Base-by-base conservation (phyloP, 2,329 filamentous ascomycete species). In the Aspergillus hortae region DNA sequence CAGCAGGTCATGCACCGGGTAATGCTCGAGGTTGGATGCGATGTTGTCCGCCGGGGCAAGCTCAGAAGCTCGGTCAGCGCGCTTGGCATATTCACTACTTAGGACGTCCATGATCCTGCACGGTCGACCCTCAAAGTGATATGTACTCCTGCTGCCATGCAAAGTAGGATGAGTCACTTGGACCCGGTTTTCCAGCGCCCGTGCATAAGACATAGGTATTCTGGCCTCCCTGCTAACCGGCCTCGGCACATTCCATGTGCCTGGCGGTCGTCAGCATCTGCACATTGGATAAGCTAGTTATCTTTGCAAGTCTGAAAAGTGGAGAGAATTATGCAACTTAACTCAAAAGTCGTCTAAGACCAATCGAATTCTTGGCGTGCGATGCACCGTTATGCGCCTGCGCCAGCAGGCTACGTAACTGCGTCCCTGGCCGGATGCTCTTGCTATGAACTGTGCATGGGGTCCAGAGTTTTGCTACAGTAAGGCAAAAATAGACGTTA, bases 121-220 rank as follows among this genome's bases (percentile, higher is more conserved):
- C 44, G 11, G 36, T 33, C 32, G 45, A 21, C 21, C 17, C 4
- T 33, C 32, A 38, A 57, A 53, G 53, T 57, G 58, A 60, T 53
- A 51, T 55, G 53, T 57, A 52, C 41, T 19, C 32, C 44, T 38
- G 45, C 48, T 30, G 48, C 42, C 25, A 52, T 45, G 40, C 33
- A 14, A 38, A 46, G 40, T 54, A 47, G 43, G 56, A 52, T 48
- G 48, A 56, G 55, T 55, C 56, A 56, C 48, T 44, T 46, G 19
- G 44, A 44, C 43, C 46, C 46, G 49, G 49, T 44, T 33, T 47
- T 49, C 43, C 53, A 57, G 51, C 49, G 49, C 23, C 19, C 11
- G 51, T 55, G 56, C 53, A 57, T 51, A 52, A 56, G 56, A 56
- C 57, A 52, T 52, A 55, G 53, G 43, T 25, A 49, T 43, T 42